Conservation (phyloP, 495 filamentous ascomycete genomes). For the Trypethelium eluteriae region DNA sequence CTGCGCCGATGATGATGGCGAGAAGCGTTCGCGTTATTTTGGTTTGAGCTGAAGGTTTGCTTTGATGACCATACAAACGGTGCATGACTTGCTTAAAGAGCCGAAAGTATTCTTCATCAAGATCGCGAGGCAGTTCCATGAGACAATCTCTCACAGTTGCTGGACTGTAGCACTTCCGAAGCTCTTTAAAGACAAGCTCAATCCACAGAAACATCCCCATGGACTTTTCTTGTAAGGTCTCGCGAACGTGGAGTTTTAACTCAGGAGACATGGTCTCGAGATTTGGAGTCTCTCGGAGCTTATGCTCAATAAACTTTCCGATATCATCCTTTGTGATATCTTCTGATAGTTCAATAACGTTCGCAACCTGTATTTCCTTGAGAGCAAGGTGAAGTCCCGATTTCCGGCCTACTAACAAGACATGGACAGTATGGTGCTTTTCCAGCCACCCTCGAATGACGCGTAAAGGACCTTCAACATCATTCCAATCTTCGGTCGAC, state of each 20-base stretch:
- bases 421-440: neutral
- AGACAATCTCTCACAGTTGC: neutral
- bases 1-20: neutral
- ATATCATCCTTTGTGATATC: slow-evolving; percentile 6
- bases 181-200: slow-evolving; percentile 4
- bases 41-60: neutral
- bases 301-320: neutral
- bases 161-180: slow-evolving; percentile 3
- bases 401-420: neutral
- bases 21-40: neutral
- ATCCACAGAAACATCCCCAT: slow-evolving; percentile 4
- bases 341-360: neutral
- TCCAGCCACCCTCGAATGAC: neutral
- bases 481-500: neutral
- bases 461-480: neutral
- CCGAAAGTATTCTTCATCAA: neutral
- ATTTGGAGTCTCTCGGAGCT: neutral
- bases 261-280: neutral
- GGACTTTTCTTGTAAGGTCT: neutral
- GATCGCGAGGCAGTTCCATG: neutral
- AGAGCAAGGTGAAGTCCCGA: neutral
- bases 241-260: neutral
- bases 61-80: neutral
- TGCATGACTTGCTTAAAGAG: slow-evolving; percentile 4
- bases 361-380: neutral